Evolutionary conservation across 75 land plant genomes (phyloP).

Genomic region (Pinus albicaulis): DNA sequence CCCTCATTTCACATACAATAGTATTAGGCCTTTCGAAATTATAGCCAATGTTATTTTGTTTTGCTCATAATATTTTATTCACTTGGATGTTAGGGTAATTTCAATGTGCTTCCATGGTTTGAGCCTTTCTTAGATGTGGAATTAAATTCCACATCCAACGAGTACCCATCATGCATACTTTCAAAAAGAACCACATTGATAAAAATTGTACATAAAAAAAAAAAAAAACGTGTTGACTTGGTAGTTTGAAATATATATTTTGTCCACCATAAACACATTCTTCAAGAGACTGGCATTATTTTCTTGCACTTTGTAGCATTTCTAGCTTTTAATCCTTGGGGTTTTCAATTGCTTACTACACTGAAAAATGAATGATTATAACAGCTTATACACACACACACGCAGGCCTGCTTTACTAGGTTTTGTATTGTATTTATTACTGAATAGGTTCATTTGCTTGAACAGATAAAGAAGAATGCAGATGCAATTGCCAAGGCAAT

Average conservation of each 20-base stretch:
- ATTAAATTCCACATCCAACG: no score
- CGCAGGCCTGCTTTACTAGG: not conserved
- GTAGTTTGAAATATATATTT: not conserved
- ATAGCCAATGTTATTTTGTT: no score
- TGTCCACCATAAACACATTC: not conserved
- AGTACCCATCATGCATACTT: no score
- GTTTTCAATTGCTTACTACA: not conserved
- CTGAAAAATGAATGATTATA: not conserved
- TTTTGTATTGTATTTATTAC: not conserved
- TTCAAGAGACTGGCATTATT: not conserved
- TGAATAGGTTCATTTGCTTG: not conserved
- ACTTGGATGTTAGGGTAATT: no score
- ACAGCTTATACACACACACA: no score
- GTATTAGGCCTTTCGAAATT: not conserved
- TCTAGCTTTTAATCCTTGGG: not conserved
- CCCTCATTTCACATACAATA: not conserved
- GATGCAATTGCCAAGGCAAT: constrained; percentile 70
- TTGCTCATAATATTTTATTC: no score
- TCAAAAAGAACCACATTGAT: no score
- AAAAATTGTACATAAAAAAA: no score
- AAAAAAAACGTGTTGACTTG: no score
- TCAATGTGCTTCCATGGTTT: not conserved
- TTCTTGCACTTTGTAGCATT: not conserved
- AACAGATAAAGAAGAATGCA: constrained; percentile 81
- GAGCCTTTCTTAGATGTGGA: no score